Conservation (phyloP, 108 stramenopile genomes). For the Ochromonas danica region DNA sequence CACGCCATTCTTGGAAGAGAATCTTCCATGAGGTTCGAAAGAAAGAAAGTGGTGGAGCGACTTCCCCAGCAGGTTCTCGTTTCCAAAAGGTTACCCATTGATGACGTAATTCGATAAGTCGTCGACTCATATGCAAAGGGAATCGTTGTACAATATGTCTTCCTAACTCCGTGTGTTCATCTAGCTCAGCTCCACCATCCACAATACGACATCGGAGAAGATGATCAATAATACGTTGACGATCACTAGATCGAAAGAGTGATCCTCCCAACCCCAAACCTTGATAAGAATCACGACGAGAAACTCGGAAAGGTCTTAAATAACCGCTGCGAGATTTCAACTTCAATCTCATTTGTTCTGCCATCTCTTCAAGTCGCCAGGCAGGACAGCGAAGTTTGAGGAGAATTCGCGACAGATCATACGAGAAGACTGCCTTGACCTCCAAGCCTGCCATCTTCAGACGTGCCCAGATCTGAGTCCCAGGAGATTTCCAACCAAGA, state of each 20-base stretch:
- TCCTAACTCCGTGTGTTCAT: constrained; percentile 68
- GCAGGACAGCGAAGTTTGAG: constrained; percentile 58
- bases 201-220: constrained; percentile 77
- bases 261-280: constrained; percentile 56
- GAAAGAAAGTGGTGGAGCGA: not conserved
- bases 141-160: constrained; percentile 67
- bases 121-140: constrained; percentile 76
- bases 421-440: constrained; percentile 67
- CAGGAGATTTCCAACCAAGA: constrained; percentile 72
- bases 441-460: constrained; percentile 79
- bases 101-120: constrained; percentile 67
- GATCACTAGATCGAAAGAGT: constrained; percentile 70
- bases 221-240: constrained; percentile 74
- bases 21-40: no score
- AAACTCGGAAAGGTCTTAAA: constrained; percentile 71
- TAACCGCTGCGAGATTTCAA: constrained; percentile 70
- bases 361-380: constrained; percentile 61
- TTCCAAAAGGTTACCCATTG: constrained; percentile 75
- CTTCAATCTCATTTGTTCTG: constrained; percentile 77
- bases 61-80: not conserved
- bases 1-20: not conserved
- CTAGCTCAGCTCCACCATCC: constrained; percentile 83
- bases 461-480: constrained; percentile 84
- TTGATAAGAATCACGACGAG: constrained; percentile 58
- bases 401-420: constrained; percentile 75